Percentiles rank a stretch among this genome's conserved stretches.
Conservation (phyloP, 2,329 filamentous ascomycete species). For the Fusarium tupiense region DNA sequence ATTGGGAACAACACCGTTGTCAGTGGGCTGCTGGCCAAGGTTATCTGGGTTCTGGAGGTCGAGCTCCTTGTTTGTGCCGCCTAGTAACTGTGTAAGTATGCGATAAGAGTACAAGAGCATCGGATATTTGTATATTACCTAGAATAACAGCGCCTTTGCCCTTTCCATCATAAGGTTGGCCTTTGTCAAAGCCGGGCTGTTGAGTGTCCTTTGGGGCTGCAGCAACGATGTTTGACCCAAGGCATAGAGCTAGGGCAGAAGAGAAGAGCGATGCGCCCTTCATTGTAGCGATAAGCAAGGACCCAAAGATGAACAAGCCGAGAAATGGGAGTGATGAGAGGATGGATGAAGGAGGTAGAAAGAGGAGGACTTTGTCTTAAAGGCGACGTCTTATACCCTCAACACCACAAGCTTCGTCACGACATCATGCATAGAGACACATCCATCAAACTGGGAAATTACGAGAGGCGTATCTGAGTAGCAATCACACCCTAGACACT, state of each 20-base stretch:
- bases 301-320: accelerated
- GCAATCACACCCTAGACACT: background rate
- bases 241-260: conserved; percentile 17
- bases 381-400: conserved; percentile 3
- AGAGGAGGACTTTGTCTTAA: background rate
- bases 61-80: conserved; percentile 69
- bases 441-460: background rate
- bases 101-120: background rate
- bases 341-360: background rate
- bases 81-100: conserved; percentile 38
- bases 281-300: background rate
- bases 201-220: conserved; percentile 28
- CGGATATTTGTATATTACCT: conserved; percentile 50
- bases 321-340: background rate
- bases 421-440: background rate
- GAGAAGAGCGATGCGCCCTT: conserved; percentile 22
- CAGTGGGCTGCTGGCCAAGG: conserved; percentile 69
- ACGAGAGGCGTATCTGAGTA: background rate
- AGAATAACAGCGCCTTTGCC: conserved; percentile 68
- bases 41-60: conserved; percentile 73
- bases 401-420: background rate
- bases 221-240: conserved; percentile 3
- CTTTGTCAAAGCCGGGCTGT: conserved; percentile 48
- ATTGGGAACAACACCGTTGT: conserved; percentile 71
- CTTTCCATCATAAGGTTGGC: conserved; percentile 65